Evolutionary conservation across 257 asterid species (phyloP).

Genomic region (Cynanchum wilfordii): DNA sequence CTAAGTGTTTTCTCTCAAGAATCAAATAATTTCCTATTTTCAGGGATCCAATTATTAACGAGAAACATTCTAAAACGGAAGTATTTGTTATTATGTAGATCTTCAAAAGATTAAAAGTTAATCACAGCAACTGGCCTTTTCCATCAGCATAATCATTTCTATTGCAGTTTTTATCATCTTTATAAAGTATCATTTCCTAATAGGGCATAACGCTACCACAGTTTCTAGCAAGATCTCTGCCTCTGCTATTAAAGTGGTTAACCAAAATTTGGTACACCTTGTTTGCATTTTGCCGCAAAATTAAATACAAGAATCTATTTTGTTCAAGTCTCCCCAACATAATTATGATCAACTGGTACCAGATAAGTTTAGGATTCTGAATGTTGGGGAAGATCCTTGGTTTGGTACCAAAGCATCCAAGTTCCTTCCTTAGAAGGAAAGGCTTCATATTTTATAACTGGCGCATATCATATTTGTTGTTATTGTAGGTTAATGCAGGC

Average conservation of each 20-base stretch:
- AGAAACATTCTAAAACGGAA: not conserved
- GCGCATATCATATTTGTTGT: not conserved
- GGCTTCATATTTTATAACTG: not conserved
- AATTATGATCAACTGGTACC: not conserved
- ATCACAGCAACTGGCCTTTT: not conserved
- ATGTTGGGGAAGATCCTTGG: not conserved
- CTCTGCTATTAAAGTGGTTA: not conserved
- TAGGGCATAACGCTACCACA: not conserved
- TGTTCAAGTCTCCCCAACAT: not conserved
- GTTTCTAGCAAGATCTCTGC: not conserved
- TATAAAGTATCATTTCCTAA: not conserved
- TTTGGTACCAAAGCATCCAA: not conserved
- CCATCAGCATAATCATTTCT: not conserved
- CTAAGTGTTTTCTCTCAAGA: not conserved
- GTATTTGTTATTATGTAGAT: not conserved
- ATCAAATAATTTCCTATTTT: not conserved
- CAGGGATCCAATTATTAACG: not conserved
- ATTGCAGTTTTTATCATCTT: not conserved
- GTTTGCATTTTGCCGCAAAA: not conserved
- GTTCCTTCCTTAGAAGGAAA: not conserved
- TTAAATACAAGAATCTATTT: not conserved
- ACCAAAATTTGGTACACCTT: not conserved
- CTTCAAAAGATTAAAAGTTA: not conserved
- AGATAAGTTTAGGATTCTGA: not conserved
- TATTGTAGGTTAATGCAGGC: not conserved